These are phyloP conservation scores for Penicillium ochrochloron DNA, from an alignment of 495 filamentous ascomycete species.

Conservation along the genomic window DNA sequence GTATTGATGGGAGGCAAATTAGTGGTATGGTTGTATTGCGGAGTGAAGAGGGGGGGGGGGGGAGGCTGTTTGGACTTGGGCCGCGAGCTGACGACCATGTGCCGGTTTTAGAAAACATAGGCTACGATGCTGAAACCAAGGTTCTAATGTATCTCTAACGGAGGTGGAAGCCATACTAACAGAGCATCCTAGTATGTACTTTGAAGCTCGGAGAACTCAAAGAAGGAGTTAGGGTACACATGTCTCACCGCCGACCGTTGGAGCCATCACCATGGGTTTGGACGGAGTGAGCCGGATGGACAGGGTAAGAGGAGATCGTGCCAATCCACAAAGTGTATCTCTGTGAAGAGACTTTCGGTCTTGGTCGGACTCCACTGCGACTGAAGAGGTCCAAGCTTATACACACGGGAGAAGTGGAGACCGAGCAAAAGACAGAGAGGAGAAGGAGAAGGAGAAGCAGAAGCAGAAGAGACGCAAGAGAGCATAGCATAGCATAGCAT, in stretches of 20 bases:
- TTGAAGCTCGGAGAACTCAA: background rate
- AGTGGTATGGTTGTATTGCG: slow-evolving; percentile 6
- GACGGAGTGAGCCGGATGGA: slow-evolving; percentile 34
- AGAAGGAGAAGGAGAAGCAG: background rate
- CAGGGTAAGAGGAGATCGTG: slow-evolving; percentile 25
- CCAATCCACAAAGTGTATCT: slow-evolving; percentile 27
- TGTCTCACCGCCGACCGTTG: slow-evolving; percentile 21
- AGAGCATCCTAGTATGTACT: background rate
- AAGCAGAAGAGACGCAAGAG: background rate
- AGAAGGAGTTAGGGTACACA: background rate
- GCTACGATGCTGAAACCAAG: background rate
- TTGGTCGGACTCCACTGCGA: slow-evolving; percentile 14
- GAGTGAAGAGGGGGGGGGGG: background rate
- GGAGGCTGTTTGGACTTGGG: background rate
- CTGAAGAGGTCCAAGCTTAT: slow-evolving; percentile 29
- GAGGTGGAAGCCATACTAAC: background rate
- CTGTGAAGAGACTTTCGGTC: slow-evolving; percentile 2
- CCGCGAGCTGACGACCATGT: background rate
- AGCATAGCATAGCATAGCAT: background rate
- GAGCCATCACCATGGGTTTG: slow-evolving; percentile 15
- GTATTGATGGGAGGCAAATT: background rate
- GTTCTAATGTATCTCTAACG: background rate
- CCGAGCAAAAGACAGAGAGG: background rate
- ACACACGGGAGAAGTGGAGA: slow-evolving; percentile 28
- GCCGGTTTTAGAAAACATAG: background rate